Evolutionary conservation across 2,329 filamentous ascomycete species (phyloP), one percentile per base, ranked within the genome.

Genomic region (Neurospora sp.): DNA sequence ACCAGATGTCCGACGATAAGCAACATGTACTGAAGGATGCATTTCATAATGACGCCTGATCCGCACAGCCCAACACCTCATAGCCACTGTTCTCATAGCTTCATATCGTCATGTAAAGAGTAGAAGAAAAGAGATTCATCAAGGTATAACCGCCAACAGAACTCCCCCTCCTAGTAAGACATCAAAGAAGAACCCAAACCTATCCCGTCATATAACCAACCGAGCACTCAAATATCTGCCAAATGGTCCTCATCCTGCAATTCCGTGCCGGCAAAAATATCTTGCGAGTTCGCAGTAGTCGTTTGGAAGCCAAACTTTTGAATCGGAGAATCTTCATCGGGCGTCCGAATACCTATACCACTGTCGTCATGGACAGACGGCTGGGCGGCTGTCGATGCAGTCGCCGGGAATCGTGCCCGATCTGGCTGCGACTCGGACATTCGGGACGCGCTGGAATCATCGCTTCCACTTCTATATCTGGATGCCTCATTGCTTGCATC

Each of bases 331-430:
- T 90, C 88, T 69, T 90, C 88, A 68, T 90, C 88, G 0, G 88
- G 88, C 4, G 88, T 89, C 67, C 87, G 82, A 74, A 93, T 89
- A 38, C 89, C 89, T 71, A 93, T 93, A 1, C 90, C 91, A 75
- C 91, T 93, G 74, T 93, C 91, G 74, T 93, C 91, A 71, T 90
- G 87, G 67, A 79, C 82, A 10, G 75, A 75, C 57, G 74, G 75
- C 69, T 81, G 80, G 70, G 84, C 74, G 69, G 74, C 83, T 72
- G 75, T 79, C 28, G 78, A 77, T 3, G 83, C 79, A 2, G 81
- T 78, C 5, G 79, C 74, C 3, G 81, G 85, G 69, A 88, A 87
- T 1, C 85, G 84, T 0, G 85, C 84, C 15, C 80, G 78, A 66
- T 83, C 77, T 69, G 83, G 83, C 71, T 87, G 85, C 19, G 83